These are phyloP conservation scores for Venturia carpophila DNA, from an alignment of 2,329 filamentous ascomycete genomes.

Conservation along the genomic window DNA sequence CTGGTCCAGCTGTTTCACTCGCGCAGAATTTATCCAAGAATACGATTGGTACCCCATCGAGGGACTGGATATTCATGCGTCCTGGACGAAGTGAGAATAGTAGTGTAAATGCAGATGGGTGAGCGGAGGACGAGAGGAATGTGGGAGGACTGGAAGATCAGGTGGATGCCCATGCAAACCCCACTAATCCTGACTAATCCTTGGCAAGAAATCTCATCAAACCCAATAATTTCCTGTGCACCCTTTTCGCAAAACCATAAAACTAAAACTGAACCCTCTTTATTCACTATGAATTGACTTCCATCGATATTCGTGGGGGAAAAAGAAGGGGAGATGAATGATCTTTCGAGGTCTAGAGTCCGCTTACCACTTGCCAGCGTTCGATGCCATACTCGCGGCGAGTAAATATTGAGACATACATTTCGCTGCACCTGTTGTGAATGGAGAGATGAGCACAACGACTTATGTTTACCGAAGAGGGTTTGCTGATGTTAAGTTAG, in stretches of 20 bases:
- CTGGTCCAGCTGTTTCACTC: no score
- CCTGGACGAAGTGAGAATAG: no score
- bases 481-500: no score
- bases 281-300: slow-evolving; percentile 17
- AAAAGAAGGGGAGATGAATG: slow-evolving; percentile 15
- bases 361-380: slow-evolving; percentile 15
- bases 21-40: no score
- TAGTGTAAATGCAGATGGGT: no score
- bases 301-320: slow-evolving; percentile 13
- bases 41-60: no score
- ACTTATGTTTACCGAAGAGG: no score
- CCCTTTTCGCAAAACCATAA: not conserved
- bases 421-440: not conserved
- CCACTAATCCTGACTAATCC: not conserved
- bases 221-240: not conserved
- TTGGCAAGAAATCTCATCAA: not conserved
- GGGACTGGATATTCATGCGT: no score
- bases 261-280: slow-evolving; percentile 12
- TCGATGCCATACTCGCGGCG: slow-evolving; percentile 5
- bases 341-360: not conserved
- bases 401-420: slow-evolving; percentile 19
- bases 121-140: no score
- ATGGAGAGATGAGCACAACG: no score
- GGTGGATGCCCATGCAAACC: not conserved
- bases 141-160: no score